Evolutionary conservation across 768 basidiomycete genomes (phyloP).

Genomic region (Baorangia bicolor): DNA sequence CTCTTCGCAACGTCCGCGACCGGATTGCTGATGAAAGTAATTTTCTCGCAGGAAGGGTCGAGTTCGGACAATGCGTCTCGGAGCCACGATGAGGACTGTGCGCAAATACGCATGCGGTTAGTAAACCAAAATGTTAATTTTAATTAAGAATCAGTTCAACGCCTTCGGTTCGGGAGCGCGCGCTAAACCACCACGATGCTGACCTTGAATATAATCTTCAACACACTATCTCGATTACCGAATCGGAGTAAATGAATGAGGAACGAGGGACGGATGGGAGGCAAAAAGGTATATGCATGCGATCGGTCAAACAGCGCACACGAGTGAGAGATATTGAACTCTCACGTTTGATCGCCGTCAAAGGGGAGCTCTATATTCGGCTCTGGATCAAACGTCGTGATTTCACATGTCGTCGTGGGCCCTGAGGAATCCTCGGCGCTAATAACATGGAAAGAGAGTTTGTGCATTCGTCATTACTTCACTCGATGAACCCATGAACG

Average conservation of each 20-base stretch:
- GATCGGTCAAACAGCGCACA: slow-evolving; percentile 9
- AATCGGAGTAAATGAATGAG: not conserved
- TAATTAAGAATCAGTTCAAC: not conserved
- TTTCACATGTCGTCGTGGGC: slow-evolving; percentile 85
- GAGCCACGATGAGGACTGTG: slow-evolving; percentile 79
- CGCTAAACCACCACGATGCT: slow-evolving; percentile 6
- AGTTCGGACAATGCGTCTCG: slow-evolving; percentile 90
- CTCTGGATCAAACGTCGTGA: slow-evolving; percentile 83
- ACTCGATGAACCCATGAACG: slow-evolving; percentile 1
- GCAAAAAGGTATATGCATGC: not conserved
- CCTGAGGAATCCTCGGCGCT: slow-evolving; percentile 79
- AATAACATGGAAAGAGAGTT: not conserved
- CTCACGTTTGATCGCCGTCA: slow-evolving; percentile 61
- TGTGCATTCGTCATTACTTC: slow-evolving; percentile 2
- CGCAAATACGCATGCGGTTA: slow-evolving; percentile 12
- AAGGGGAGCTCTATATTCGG: slow-evolving; percentile 79
- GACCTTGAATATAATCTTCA: slow-evolving; percentile 87
- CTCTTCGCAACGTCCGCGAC: slow-evolving; percentile 31
- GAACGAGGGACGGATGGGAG: not conserved
- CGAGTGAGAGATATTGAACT: not conserved
- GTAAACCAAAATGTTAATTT: not conserved
- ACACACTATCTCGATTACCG: slow-evolving; percentile 43
- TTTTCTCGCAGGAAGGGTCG: slow-evolving; percentile 81
- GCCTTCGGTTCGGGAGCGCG: not conserved
- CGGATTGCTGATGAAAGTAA: slow-evolving; percentile 82